Evolutionary conservation across 2,329 filamentous ascomycete genomes (phyloP), one percentile per base, ranked within the genome.

Genomic region (Xylariaceae sp.): DNA sequence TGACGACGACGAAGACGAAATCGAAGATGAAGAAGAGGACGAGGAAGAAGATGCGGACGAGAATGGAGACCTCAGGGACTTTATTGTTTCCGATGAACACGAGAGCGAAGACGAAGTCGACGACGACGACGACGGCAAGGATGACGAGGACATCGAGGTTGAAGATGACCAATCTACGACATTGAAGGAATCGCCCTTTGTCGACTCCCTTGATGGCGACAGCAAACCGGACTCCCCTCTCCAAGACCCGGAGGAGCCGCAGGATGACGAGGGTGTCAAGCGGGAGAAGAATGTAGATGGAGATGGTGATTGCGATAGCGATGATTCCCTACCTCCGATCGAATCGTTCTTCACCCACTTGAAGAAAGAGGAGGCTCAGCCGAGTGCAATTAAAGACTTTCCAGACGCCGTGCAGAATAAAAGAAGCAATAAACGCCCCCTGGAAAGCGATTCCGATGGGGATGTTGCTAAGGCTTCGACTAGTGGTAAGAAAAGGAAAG

Each of bases 31-130:
- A 3, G 44, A 51, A 3, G 43, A 41, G 14, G 47, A 51, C 30
- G 24, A 36, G 13, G 37, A 43, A 8, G 48, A 43, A 4, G 40
- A 44, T 14, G 48, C 39, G 12, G 51, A 55, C 18, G 43, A 46
- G 5, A 23, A 46, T 9, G 52, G 48, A 5, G 51, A 51, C 27
- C 36, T 48, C 8, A 53, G 48, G 31, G 48, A 40, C 16, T 56
- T 55, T 28, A 17, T 55, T 3, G 51, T 50, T 14, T 44, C 42
- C 2, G 48, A 53, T 23, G 41, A 41, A 16, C 29, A 49, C 14
- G 44, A 46, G 35, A 47, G 24, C 34, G 41, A 33, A 9, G 39
- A 44, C 16, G 36, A 37, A 9, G 31, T 27, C n/a, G 31, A 34
- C 12, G 16, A 23, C 2, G 38, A 41, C 17, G 31, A 40, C 9